Base-by-base conservation (phyloP, 495 filamentous ascomycete species). In the Podospora anserina region DNA sequence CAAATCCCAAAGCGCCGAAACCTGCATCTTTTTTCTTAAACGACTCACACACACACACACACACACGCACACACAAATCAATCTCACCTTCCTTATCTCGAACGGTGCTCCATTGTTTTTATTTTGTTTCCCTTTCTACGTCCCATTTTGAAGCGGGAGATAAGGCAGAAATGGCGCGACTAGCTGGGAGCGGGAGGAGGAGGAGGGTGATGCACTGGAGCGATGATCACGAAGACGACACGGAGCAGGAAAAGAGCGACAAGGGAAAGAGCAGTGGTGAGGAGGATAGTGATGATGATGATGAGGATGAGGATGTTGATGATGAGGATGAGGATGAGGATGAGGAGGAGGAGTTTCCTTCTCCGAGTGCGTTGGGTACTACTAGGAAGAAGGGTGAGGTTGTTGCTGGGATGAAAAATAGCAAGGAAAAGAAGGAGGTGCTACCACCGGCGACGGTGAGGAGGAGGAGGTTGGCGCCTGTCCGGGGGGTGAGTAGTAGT, bases 281-380 rank as follows among this genome's bases (percentile, higher is more conserved):
- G 55, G 55, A 58, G 18, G 55, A 58, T 18, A 49, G 13, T 16
- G 9, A 9, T 15, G 13, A 15, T 49, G 39, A 49, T 16, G 39
- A 39, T 3, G 6, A 57, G 3, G 19, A 61, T 32, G 18, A 26
- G 7, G 26, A 39, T 0, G 6, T 5, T 0, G 19, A 61, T 32
- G 18, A 26, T 1, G 26, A 23, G 68, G 67, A 72, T 57, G 64
- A 60, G 15, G 56, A 66, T 73, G 57, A 67, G 34, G 54, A 65
- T 30, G 66, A 67, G 61, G 34, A 73, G 71, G 68, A 72, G 71
- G 72, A 85, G 80, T 70, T 85, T 81, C 75, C 75, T 49, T 71
- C 71, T 30, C 39, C 73, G 53, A 64, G n/a, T 18, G 39, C 30
- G 26, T 63, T 74, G 6, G 64, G 26, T 2, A 55, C 23, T 2